Evolutionary conservation across 108 stramenopile genomes (phyloP).

Genomic region (Nitzschia putrida): DNA sequence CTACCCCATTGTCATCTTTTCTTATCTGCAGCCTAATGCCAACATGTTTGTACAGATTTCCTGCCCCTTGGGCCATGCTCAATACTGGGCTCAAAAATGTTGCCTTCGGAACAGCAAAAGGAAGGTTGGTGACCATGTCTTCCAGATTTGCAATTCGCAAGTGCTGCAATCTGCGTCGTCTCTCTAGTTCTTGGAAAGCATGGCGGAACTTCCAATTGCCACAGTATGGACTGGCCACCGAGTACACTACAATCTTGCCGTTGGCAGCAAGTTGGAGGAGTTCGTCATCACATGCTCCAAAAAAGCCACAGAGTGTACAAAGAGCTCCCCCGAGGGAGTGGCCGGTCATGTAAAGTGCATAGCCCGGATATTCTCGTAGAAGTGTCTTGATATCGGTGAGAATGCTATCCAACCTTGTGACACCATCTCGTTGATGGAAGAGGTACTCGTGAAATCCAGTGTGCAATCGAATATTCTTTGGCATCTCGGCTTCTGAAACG

Average conservation of each 20-base stretch:
- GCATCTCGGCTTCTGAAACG: not conserved
- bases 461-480: constrained; percentile 49
- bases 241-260: constrained; percentile 7
- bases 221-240: constrained; percentile 49
- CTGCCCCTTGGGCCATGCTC: constrained; percentile 39
- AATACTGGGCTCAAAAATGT: constrained; percentile 41
- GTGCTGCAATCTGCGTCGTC: constrained; percentile 58
- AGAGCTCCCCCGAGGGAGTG: constrained; percentile 81
- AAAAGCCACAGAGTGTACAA: constrained; percentile 70
- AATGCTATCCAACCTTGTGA: constrained; percentile 56
- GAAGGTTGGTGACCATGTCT: constrained; percentile 75
- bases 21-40: constrained; percentile 61
- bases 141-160: constrained; percentile 69
- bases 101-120: constrained; percentile 55
- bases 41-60: constrained; percentile 61
- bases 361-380: constrained; percentile 46
- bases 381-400: constrained; percentile 47
- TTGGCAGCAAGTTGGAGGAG: constrained; percentile 14
- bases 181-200: constrained; percentile 67
- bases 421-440: constrained; percentile 28
- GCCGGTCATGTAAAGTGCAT: constrained; percentile 64
- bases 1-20: constrained; percentile 21
- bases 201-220: constrained; percentile 65
- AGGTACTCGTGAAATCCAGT: constrained; percentile 73
- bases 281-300: constrained; percentile 48